Evolutionary conservation across 805 yeast genomes (phyloP).

Genomic region (Diddensiella caesifluorescens): DNA sequence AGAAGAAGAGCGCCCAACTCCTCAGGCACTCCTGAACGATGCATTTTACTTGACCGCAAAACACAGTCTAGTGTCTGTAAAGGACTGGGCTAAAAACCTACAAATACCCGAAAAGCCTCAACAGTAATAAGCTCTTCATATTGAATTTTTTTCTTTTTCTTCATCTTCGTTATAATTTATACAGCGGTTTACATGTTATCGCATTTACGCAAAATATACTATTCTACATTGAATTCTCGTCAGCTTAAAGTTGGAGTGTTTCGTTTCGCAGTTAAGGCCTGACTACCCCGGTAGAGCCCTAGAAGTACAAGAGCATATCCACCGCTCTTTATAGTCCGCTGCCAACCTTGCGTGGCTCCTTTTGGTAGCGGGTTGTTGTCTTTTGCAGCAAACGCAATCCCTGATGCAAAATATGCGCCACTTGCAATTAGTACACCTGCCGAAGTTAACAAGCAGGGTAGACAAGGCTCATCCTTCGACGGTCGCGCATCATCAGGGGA

Average conservation of each 20-base stretch:
- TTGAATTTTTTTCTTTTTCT: no score
- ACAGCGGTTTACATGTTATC: no score
- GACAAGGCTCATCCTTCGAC: conserved; percentile 41
- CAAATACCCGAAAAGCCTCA: conserved; percentile 6
- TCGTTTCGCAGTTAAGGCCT: conserved; percentile 36
- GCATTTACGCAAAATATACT: no score
- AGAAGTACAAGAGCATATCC: conserved; percentile 53
- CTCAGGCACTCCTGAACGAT: conserved; percentile 54
- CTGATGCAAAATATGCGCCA: conserved; percentile 58
- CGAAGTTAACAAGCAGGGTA: conserved; percentile 66
- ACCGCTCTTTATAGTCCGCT: conserved; percentile 42
- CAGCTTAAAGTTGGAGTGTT: no score
- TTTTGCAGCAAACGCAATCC: conserved; percentile 40
- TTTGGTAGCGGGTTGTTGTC: conserved; percentile 34
- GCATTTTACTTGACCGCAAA: conserved; percentile 28
- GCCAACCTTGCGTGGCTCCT: conserved; percentile 42
- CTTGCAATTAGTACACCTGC: conserved; percentile 52
- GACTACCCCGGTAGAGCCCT: conserved; percentile 60
- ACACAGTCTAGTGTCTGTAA: conserved; percentile 18
- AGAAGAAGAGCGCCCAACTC: conserved; percentile 69
- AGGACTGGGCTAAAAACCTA: conserved; percentile 21
- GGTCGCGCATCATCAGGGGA: conserved; percentile 26
- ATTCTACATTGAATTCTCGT: no score
- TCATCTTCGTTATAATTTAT: no score
- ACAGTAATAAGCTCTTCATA: no score